Conservation (phyloP, 192 early-diverging fungal species). For the Backusella sp. region DNA sequence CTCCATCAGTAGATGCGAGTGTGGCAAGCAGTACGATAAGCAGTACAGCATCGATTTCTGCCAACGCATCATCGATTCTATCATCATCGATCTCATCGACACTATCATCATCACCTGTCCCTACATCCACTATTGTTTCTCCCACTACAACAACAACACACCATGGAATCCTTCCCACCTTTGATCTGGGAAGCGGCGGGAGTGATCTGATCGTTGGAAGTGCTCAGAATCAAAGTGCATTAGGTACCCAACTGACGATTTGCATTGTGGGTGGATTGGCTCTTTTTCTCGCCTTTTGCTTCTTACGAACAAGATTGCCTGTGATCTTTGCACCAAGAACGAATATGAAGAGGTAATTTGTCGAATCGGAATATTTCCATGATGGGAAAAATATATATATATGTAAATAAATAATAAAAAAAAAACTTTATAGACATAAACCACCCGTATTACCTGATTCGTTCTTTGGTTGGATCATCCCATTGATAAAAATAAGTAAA, state of each 20-base stretch:
- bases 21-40: background rate
- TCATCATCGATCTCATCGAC: background rate
- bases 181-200: conserved; percentile 1
- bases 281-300: conserved; percentile 30
- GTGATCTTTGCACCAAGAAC: conserved; percentile 30
- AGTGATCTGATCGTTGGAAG: background rate
- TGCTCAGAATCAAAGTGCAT: conserved; percentile 24
- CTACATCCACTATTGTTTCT: background rate
- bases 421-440: conserved; percentile 34
- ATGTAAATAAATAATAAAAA: background rate
- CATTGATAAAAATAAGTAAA: conserved; percentile 41
- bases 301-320: conserved; percentile 21
- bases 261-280: conserved; percentile 19
- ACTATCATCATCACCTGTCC: background rate
- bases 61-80: background rate
- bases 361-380: background rate
- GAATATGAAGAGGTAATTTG: conserved; percentile 32
- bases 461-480: conserved; percentile 56
- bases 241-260: conserved; percentile 22
- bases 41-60: background rate
- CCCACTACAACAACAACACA: background rate
- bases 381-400: background rate
- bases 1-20: background rate
- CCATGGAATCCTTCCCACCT: background rate
- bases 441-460: conserved; percentile 42